These are phyloP conservation scores for Ophiostoma sp. DNA, from an alignment of 2,329 filamentous ascomycete genomes.

Conservation along the genomic window DNA sequence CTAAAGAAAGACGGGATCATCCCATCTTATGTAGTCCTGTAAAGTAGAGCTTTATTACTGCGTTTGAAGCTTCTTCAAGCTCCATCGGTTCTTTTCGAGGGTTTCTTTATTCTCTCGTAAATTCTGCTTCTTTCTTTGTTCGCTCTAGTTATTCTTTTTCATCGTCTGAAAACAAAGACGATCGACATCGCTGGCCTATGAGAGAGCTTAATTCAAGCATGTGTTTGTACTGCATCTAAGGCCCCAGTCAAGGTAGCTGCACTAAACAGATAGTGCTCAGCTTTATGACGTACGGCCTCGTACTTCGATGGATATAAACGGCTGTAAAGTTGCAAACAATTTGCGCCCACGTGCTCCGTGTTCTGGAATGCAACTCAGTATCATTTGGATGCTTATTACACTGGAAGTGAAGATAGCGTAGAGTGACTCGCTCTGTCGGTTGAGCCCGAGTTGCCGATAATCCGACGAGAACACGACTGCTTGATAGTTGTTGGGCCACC, in stretches of 20 bases:
- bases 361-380: not conserved
- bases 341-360: not conserved
- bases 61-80: not conserved
- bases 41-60: not conserved
- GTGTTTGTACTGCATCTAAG: not conserved
- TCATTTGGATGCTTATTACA: not conserved
- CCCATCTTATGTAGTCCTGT: not conserved
- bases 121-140: not conserved
- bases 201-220: not conserved
- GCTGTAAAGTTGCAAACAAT: not conserved
- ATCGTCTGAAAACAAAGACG: not conserved
- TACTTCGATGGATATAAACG: not conserved
- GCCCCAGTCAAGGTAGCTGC: not conserved
- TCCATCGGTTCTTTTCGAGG: not conserved
- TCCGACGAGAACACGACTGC: not conserved
- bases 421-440: not conserved
- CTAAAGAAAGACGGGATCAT: not conserved
- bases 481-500: not conserved
- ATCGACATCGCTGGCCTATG: not conserved
- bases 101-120: not conserved
- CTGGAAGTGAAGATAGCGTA: not conserved
- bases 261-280: not conserved
- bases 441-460: not conserved
- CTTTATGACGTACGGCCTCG: not conserved
- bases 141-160: not conserved